phyloP scores from a whole-genome alignment of 768 basidiomycete genomes.

The Rhodosporidiobolus sp. region DNA sequence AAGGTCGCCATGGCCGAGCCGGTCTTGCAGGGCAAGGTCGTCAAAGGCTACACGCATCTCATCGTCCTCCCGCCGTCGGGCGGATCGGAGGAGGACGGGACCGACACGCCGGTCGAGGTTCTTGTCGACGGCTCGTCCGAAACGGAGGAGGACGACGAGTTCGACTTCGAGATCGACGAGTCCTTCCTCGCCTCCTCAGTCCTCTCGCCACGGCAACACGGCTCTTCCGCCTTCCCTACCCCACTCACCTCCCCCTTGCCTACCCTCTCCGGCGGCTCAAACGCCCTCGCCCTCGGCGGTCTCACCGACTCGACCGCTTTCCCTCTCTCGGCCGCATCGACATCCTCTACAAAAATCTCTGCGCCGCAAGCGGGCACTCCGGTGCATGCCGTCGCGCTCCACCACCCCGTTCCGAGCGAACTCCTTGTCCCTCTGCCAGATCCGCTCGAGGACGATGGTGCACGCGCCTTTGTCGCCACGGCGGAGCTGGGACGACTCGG shows the following conservation, averaged over 20 bases:
- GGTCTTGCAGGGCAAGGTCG: slow-evolving; percentile 64
- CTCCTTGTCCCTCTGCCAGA: slow-evolving; percentile 20
- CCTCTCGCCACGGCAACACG: slow-evolving; percentile 1
- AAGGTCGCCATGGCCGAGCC: slow-evolving; percentile 64
- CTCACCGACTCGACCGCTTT: slow-evolving; percentile 1
- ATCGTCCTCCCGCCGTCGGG: slow-evolving; percentile 30
- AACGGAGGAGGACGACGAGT: slow-evolving; percentile 30
- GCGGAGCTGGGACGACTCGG: slow-evolving; percentile 33
- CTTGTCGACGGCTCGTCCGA: background rate
- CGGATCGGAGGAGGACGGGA: background rate
- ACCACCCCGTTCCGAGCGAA: slow-evolving; percentile 16
- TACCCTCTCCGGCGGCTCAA: background rate
- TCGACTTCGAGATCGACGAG: slow-evolving; percentile 38
- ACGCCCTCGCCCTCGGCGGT: slow-evolving; percentile 4
- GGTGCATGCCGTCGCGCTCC: background rate
- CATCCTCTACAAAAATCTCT: background rate
- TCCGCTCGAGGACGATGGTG: slow-evolving; percentile 36
- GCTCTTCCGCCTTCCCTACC: slow-evolving; percentile 9
- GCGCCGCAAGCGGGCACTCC: background rate
- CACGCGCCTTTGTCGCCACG: slow-evolving; percentile 19
- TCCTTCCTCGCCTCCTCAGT: slow-evolving; percentile 38
- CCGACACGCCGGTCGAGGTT: background rate
- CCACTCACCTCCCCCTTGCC: slow-evolving; percentile 12
- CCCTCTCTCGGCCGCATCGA: slow-evolving; percentile 3
- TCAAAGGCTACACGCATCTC: slow-evolving; percentile 27